Conservation (phyloP, 306 rosid species). For the Dryas alaskensis region DNA sequence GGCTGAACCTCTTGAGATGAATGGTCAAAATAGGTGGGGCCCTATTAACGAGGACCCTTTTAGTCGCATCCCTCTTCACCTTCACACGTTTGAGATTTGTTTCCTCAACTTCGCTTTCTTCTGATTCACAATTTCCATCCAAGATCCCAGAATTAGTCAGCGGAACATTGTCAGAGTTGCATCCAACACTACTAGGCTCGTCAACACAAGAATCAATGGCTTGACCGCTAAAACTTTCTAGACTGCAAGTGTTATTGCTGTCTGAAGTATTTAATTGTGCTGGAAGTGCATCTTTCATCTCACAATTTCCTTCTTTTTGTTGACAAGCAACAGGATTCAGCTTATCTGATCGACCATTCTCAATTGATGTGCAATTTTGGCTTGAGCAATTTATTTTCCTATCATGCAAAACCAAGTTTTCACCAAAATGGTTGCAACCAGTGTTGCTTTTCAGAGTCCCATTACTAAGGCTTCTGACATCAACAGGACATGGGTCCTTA, state of each 20-base stretch:
- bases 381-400: constrained; percentile 20
- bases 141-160: constrained; percentile 27
- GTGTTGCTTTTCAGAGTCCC: constrained; percentile 32
- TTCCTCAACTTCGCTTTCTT: constrained; percentile 44
- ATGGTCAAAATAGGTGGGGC: constrained; percentile 80
- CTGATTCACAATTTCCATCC: constrained; percentile 29
- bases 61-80: constrained; percentile 89
- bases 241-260: constrained; percentile 32
- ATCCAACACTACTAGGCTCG: constrained; percentile 20
- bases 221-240: constrained; percentile 40
- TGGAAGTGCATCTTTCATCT: constrained; percentile 25
- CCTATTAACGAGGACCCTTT: constrained; percentile 69
- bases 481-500: constrained; percentile 33
- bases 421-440: constrained; percentile 20
- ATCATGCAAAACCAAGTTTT: constrained; percentile 31
- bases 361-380: constrained; percentile 29
- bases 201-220: constrained; percentile 37
- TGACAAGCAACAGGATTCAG: constrained; percentile 27
- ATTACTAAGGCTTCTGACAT: constrained; percentile 35
- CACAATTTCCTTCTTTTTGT: constrained; percentile 30
- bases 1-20: constrained; percentile 93
- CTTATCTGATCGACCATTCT: constrained; percentile 43
- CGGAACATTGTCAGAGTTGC: constrained; percentile 19
- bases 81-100: constrained; percentile 37
- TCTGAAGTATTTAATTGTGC: constrained; percentile 40